phyloP scores from a whole-genome alignment of 306 rosid genomes.

The Cicer yamashitae region DNA sequence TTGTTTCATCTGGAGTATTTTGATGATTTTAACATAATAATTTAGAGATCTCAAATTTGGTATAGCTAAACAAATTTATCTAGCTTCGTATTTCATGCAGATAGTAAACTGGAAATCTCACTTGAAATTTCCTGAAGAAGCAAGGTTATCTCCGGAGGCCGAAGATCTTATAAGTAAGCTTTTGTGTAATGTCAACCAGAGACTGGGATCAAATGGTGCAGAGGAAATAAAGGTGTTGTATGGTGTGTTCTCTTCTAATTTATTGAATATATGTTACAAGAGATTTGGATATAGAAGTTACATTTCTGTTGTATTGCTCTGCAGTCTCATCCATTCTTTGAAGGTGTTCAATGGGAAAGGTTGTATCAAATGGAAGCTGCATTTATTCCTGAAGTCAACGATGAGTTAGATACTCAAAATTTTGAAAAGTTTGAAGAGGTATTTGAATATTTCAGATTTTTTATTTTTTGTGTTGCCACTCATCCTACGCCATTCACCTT shows the following conservation, averaged over 20 bases:
- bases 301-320: constrained; percentile 44
- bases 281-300: constrained; percentile 46
- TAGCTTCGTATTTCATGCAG: constrained; percentile 51
- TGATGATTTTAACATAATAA: not conserved
- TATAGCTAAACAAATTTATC: constrained; percentile 16
- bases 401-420: constrained; percentile 96
- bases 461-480: constrained; percentile 30
- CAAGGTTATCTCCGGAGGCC: constrained; percentile 72
- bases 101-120: constrained; percentile 97
- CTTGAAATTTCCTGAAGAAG: constrained; percentile 96
- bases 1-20: not conserved
- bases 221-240: constrained; percentile 95
- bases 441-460: constrained; percentile 41
- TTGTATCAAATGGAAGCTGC: constrained; percentile 95
- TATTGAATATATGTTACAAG: constrained; percentile 48
- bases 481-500: constrained; percentile 22
- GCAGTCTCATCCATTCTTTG: constrained; percentile 82
- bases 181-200: constrained; percentile 77
- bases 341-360: constrained; percentile 74
- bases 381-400: constrained; percentile 91
- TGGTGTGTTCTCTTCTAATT: constrained; percentile 72
- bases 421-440: constrained; percentile 99
- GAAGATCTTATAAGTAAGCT: constrained; percentile 79
- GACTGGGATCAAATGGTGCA: constrained; percentile 87
- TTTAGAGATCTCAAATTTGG: not conserved